phyloP scores from a whole-genome alignment of 1,139 yeast species.

The Suhomyces ambrosiae region DNA sequence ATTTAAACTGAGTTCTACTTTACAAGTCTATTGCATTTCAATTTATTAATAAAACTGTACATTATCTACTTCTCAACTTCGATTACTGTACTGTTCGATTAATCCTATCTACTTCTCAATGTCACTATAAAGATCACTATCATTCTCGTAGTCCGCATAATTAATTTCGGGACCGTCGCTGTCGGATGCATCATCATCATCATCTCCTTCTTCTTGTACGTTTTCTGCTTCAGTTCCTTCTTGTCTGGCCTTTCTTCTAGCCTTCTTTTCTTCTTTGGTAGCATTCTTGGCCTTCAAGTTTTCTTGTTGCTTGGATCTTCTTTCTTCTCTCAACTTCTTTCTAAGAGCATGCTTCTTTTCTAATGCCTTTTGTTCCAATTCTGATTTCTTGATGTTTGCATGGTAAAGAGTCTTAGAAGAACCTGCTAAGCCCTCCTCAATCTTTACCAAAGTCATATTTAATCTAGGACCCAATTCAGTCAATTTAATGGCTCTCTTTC shows the following conservation, averaged over 20 bases:
- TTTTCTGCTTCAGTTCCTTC: slow-evolving; percentile 34
- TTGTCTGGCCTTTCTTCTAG: slow-evolving; percentile 66
- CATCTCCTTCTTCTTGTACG: slow-evolving; percentile 16
- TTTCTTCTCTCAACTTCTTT: slow-evolving; percentile 62
- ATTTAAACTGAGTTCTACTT: no score
- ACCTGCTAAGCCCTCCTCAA: slow-evolving; percentile 90
- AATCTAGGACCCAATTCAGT: slow-evolving; percentile 95
- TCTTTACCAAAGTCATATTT: slow-evolving; percentile 72
- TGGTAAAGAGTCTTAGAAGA: slow-evolving; percentile 78
- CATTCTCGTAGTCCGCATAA: slow-evolving; percentile 51
- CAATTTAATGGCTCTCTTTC: slow-evolving; percentile 86
- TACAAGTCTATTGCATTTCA: neutral
- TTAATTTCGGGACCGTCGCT: slow-evolving; percentile 40
- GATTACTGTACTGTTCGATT: neutral
- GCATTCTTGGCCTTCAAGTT: slow-evolving; percentile 79
- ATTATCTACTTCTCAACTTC: no score
- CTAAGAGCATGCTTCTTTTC: slow-evolving; percentile 69
- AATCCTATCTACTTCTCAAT: slow-evolving; percentile 5
- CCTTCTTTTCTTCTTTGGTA: slow-evolving; percentile 70
- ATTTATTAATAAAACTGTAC: no score
- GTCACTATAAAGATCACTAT: slow-evolving; percentile 52
- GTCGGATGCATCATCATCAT: slow-evolving; percentile 23
- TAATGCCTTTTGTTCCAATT: slow-evolving; percentile 58
- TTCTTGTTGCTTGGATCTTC: slow-evolving; percentile 78
- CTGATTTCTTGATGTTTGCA: slow-evolving; percentile 62